A percentile compares a stretch with the other conserved stretches of the same genome.
These are phyloP conservation scores for Chrysophaeum taylorii DNA, from an alignment of 352 stramenopile species.

Conservation along the genomic window DNA sequence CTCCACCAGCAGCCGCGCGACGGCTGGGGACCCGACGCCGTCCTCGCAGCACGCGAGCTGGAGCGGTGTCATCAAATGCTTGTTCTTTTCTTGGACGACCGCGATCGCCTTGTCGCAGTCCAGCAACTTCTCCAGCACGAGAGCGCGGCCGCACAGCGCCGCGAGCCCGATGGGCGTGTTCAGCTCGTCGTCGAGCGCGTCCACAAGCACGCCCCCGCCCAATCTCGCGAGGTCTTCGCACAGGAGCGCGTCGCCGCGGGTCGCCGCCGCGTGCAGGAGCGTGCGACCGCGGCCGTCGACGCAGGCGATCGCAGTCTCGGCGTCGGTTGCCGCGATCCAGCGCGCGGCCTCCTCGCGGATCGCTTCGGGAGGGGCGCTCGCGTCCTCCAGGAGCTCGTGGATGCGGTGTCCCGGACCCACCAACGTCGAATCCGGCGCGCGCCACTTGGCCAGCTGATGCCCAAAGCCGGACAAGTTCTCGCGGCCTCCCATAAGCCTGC, in stretches of 20 bases:
- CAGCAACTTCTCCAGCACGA: background rate
- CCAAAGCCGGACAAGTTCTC: background rate
- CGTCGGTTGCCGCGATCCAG: background rate
- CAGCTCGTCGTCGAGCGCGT: slow-evolving; percentile 1
- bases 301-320: background rate
- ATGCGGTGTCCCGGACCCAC: background rate
- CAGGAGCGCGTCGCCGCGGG: background rate
- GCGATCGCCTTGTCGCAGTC: background rate
- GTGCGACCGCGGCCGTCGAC: slow-evolving; percentile 1
- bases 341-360: background rate
- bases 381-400: background rate
- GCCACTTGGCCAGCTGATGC: background rate
- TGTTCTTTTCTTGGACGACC: background rate
- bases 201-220: background rate
- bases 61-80: background rate
- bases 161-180: background rate
- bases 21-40: background rate
- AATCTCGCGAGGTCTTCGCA: background rate
- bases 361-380: background rate
- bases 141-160: background rate
- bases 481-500: background rate
- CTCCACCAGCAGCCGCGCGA: background rate
- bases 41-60: slow-evolving; percentile 8
- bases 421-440: background rate
- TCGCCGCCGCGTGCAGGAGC: background rate